Evolutionary conservation across 768 basidiomycete species (phyloP), one percentile per base, ranked within the genome.

Genomic region (Suillus cothurnatus): DNA sequence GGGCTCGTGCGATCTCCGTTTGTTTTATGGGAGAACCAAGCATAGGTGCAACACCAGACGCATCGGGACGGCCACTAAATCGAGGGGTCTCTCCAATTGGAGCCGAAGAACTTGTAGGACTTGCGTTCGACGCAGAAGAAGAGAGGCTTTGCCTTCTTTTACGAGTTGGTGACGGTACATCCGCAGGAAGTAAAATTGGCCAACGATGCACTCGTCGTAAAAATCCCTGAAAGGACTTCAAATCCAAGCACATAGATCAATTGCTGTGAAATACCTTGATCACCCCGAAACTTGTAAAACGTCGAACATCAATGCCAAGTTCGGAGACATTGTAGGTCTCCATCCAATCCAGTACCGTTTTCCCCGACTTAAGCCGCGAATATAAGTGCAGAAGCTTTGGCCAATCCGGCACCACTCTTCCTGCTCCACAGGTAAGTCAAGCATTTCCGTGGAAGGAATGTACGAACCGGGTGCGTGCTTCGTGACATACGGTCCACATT

Each of bases 221-320:
- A 74, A 99, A 99, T 0, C 96, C 97, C 89, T 92, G 66, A 2
- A 23, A 36, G 17, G 19, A 23, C 26, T 47, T 66, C 31, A 61
- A 52, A 41, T 41, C 7, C 26, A 28, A 41, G 19, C 19, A 28
- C 26, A 41, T 31, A 31, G 21, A 59, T 31, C 19, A 31, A 6
- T 59, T 2, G 28, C 11, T 28, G 12, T 26, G 14, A 59, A 69
- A 19, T 74, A 88, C 92, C 79, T 99, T 99, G 79, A 99, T 97
- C 28, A 99, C 93, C 6, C 97, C 97, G 72, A 99, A 99, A 66
- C 92, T 95, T 21, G 94, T 88, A 76, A 99, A 97, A n/a, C 97
- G 87, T 11, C 97, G 87, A 9, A 93, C 85, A 74, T 99, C 97
- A 61, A 99, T 90, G 2, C 93, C 94, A 26, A 89, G 76, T 7